Conservation (phyloP, 805 yeast genomes). For the Scheffersomyces stipitis region DNA sequence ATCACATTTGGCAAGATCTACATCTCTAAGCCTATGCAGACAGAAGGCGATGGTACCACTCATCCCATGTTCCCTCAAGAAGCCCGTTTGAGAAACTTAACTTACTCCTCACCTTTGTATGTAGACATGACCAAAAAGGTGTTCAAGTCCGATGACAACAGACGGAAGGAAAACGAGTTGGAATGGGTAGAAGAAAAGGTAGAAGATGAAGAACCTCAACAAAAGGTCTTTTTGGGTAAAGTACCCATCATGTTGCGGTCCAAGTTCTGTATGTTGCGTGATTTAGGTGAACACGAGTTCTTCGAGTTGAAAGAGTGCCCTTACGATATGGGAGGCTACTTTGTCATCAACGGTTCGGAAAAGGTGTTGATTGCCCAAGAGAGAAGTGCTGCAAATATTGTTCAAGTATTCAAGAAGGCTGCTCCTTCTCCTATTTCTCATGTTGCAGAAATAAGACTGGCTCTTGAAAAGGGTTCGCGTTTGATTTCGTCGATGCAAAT, state of each 20-base stretch:
- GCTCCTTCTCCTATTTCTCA: constrained; percentile 96
- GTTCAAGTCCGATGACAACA: constrained; percentile 76
- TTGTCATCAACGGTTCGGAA: constrained; percentile 97
- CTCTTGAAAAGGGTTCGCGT: constrained; percentile 95
- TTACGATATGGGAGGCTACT: constrained; percentile 99
- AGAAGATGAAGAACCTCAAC: constrained; percentile 58
- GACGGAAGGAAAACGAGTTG: constrained; percentile 42
- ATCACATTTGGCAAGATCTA: constrained; percentile 97
- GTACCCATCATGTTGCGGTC: constrained; percentile 98
- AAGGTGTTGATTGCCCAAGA: constrained; percentile 98
- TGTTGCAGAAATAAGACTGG: constrained; percentile 94
- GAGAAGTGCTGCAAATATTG: constrained; percentile 97
- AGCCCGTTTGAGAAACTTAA: constrained; percentile 92
- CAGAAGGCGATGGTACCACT: constrained; percentile 99
- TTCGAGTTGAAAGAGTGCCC: constrained; percentile 98
- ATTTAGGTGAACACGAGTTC: constrained; percentile 86
- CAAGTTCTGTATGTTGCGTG: constrained; percentile 90
- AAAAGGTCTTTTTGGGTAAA: constrained; percentile 87
- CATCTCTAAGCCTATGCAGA: constrained; percentile 95
- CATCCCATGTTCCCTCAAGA: constrained; percentile 98
- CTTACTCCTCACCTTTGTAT: constrained; percentile 93
- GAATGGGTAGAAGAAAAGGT: constrained; percentile 53
- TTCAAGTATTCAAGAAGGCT: constrained; percentile 96
- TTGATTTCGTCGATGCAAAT: constrained; percentile 92
- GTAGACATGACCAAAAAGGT: constrained; percentile 94